Evolutionary conservation across 2,329 filamentous ascomycete species (phyloP).

Genomic region (Paraconiothyrium sp.): DNA sequence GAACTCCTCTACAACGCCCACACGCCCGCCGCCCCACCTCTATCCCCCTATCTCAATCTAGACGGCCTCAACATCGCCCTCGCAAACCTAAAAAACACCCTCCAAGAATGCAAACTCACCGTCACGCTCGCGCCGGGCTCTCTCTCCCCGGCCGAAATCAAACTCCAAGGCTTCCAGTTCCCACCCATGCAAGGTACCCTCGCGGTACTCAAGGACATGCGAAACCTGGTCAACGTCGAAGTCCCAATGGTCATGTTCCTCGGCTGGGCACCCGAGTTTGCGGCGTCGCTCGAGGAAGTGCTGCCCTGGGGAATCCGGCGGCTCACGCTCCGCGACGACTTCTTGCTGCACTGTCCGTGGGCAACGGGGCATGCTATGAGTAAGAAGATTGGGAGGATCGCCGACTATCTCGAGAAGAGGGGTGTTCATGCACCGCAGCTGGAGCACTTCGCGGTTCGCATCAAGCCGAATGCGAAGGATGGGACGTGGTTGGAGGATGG

Average conservation of each 20-base stretch:
- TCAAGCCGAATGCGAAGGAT: constrained; percentile 25
- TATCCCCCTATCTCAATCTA: constrained; percentile 31
- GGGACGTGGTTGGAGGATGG: constrained; percentile 26
- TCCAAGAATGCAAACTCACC: constrained; percentile 30
- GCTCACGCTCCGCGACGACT: constrained; percentile 32
- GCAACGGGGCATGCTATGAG: constrained; percentile 26
- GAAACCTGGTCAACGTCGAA: constrained; percentile 24
- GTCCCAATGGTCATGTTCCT: constrained; percentile 35
- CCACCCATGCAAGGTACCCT: constrained; percentile 34
- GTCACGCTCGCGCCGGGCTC: constrained; percentile 33
- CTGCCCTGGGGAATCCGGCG: constrained; percentile 25
- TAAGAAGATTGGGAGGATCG: constrained; percentile 30
- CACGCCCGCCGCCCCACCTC: constrained; percentile 18
- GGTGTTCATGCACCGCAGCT: constrained; percentile 27
- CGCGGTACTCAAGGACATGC: constrained; percentile 32
- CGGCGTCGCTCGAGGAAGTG: constrained; percentile 30
- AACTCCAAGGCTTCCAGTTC: constrained; percentile 27
- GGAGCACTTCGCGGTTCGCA: constrained; percentile 23
- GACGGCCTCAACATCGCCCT: constrained; percentile 34
- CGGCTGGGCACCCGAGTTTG: constrained; percentile 33
- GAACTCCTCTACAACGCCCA: constrained; percentile 31
- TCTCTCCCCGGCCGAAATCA: constrained; percentile 27
- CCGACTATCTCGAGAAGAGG: constrained; percentile 29
- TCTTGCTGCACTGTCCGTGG: constrained; percentile 34
- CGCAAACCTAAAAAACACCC: constrained; percentile 25